Evolutionary conservation across 2,329 filamentous ascomycete species (phyloP).

Genomic region (Ceratocystis harringtonii): DNA sequence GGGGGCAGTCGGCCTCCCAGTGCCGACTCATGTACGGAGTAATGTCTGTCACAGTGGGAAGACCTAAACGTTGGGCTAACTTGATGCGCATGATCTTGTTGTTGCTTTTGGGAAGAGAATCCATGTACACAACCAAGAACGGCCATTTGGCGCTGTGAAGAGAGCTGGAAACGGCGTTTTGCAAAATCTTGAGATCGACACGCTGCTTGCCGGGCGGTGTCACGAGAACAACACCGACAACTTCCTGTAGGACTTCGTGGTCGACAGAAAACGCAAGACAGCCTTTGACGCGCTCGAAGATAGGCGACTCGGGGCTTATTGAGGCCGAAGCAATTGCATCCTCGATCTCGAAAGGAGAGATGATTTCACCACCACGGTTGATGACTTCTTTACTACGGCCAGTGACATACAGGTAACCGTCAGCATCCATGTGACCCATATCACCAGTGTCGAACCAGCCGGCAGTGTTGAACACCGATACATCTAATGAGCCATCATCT

Average conservation of each 20-base stretch:
- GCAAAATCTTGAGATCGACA: slow-evolving; percentile 34
- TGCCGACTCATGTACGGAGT: slow-evolving; percentile 32
- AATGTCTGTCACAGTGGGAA: slow-evolving; percentile 32
- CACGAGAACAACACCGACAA: slow-evolving; percentile 38
- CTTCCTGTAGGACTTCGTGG: slow-evolving; percentile 40
- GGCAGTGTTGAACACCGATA: slow-evolving; percentile 30
- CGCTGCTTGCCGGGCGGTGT: slow-evolving; percentile 30
- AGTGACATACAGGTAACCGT: slow-evolving; percentile 39
- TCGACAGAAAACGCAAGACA: slow-evolving; percentile 38
- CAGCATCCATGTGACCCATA: slow-evolving; percentile 35
- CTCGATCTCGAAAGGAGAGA: slow-evolving; percentile 44
- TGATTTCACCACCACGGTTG: slow-evolving; percentile 43
- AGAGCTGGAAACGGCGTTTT: slow-evolving; percentile 31
- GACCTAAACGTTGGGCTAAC: slow-evolving; percentile 32
- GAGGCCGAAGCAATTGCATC: slow-evolving; percentile 37
- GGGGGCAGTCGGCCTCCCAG: slow-evolving; percentile 35
- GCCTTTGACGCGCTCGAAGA: slow-evolving; percentile 33
- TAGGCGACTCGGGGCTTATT: slow-evolving; percentile 27
- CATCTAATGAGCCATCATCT: slow-evolving; percentile 30
- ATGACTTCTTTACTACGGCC: slow-evolving; percentile 42
- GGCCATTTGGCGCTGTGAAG: slow-evolving; percentile 41
- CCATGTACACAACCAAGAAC: slow-evolving; percentile 38
- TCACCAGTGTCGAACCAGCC: slow-evolving; percentile 43
- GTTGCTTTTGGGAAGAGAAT: slow-evolving; percentile 39
- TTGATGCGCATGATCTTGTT: slow-evolving; percentile 43